Base-by-base conservation (phyloP, 805 yeast genomes). In the Ogataea ramenticola region DNA sequence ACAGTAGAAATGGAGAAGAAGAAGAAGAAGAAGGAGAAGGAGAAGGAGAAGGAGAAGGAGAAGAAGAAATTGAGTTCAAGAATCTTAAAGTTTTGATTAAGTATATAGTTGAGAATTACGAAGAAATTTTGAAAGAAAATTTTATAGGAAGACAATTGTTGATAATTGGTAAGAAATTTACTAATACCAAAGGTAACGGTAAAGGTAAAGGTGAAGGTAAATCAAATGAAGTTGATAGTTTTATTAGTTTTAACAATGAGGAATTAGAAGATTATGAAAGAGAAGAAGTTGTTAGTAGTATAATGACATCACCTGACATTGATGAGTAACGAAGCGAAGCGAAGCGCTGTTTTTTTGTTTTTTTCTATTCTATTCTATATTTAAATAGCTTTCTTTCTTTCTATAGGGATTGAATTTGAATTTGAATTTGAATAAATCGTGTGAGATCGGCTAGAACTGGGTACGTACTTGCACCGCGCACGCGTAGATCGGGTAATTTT, bases 91-190 rank as follows among this genome's bases (percentile, higher is more conserved):
- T 53, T 0, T 29, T 62, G 26, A 46, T 49, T 31, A 43, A 43
- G 12, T 55, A 62, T 40, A 33, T 62, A 29, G 51, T 45, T n/a
- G 40, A 41, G 1, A 43, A 48, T 3, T 57, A 59, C 24, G 19
- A 39, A 7, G 34, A 41, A 9, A 39, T 46, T 4, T 43, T 61
- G 40, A 36, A 43, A 7, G 30, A 32, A 5, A 56, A 54, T 41
- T 47, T 40, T 33, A 32, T 60, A 9, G 64, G 65, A 5, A 31
- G 41, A 26, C 53, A 56, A 41, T 21, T 57, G 29, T 30, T 52
- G 3, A 15, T 6, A 11, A n/a, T 11, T 34, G 37, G 26, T 19
- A 34, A 34, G 17, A 36, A 34, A 41, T 16, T n/a, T n/a, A n/a
- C n/a, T n/a, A n/a, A n/a, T n/a, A n/a, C n/a, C n/a, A n/a, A n/a